Percentiles rank a stretch among this genome's conserved stretches.
phyloP scores from a whole-genome alignment of 2,329 filamentous ascomycete species.

The Aaosphaeria pasadenensis region DNA sequence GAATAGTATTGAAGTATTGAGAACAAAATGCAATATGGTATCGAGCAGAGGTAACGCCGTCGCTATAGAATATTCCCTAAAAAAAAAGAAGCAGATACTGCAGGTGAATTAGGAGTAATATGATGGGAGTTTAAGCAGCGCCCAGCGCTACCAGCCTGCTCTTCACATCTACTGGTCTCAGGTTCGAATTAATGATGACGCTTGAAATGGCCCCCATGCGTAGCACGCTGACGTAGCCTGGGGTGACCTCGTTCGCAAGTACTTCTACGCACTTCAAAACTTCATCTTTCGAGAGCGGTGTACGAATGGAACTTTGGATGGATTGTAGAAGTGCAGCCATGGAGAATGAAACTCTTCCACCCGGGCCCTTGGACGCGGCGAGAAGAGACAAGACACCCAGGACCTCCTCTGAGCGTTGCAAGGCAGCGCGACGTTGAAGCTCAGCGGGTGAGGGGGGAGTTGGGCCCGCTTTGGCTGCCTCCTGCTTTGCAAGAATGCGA shows the following conservation, averaged over 20 bases:
- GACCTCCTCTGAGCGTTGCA: conserved; percentile 47
- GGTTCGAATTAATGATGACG: conserved; percentile 40
- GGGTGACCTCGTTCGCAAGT: conserved; percentile 43
- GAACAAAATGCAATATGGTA: no score
- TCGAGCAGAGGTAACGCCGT: no score
- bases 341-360: conserved; percentile 42
- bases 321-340: conserved; percentile 42
- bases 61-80: no score
- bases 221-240: conserved; percentile 41
- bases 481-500: conserved; percentile 51
- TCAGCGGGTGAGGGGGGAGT: conserved; percentile 41
- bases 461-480: conserved; percentile 34
- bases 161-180: conserved; percentile 33
- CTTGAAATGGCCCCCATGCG: conserved; percentile 40
- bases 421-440: conserved; percentile 44
- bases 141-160: conserved; percentile 29
- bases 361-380: conserved; percentile 30
- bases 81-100: no score
- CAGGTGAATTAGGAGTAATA: no score
- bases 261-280: conserved; percentile 42
- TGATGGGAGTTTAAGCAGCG: conserved; percentile 2
- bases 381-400: conserved; percentile 43
- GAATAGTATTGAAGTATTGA: no score
- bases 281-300: conserved; percentile 45
- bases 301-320: conserved; percentile 45